A percentile compares a stretch with the other conserved stretches of the same genome.
Evolutionary conservation across 2,329 filamentous ascomycete genomes (phyloP).

Genomic region (Nannizziopsis barbatae): DNA sequence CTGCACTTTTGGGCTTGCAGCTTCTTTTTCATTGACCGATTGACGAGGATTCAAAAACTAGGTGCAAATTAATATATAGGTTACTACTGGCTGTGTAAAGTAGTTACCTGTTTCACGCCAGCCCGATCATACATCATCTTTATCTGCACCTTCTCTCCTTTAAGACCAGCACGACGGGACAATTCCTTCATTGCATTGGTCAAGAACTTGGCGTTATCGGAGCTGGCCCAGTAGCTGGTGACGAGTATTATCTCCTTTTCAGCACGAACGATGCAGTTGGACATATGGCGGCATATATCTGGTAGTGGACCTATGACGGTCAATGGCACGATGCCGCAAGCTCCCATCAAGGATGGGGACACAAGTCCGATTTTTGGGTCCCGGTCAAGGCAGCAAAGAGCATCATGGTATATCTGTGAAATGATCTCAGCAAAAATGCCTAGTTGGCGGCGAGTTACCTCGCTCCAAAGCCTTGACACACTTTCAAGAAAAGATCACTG

Average conservation of each 20-base stretch:
- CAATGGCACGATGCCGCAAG: slow-evolving; percentile 53
- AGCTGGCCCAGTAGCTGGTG: slow-evolving; percentile 66
- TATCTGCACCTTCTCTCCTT: slow-evolving; percentile 50
- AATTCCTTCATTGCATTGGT: slow-evolving; percentile 59
- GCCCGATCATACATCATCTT: slow-evolving; percentile 69
- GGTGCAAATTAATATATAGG: neutral
- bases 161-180: slow-evolving; percentile 50
- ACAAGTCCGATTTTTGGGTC: slow-evolving; percentile 40
- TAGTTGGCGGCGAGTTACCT: neutral
- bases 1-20: slow-evolving; percentile 46
- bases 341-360: slow-evolving; percentile 50
- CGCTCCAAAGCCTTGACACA: slow-evolving; percentile 26
- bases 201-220: slow-evolving; percentile 55
- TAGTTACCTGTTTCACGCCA: slow-evolving; percentile 46
- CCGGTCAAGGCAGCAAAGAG: slow-evolving; percentile 37
- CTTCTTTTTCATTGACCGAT: slow-evolving; percentile 47
- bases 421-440: neutral
- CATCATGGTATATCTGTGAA: slow-evolving; percentile 53
- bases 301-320: slow-evolving; percentile 58
- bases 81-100: neutral
- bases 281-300: slow-evolving; percentile 62
- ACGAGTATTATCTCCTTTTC: slow-evolving; percentile 61
- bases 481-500: slow-evolving; percentile 54
- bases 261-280: slow-evolving; percentile 63
- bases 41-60: slow-evolving; percentile 53